Percentiles rank a stretch among this genome's conserved stretches.
Conservation (phyloP, 805 yeast species). For the Myxozyma lipomycoides region DNA sequence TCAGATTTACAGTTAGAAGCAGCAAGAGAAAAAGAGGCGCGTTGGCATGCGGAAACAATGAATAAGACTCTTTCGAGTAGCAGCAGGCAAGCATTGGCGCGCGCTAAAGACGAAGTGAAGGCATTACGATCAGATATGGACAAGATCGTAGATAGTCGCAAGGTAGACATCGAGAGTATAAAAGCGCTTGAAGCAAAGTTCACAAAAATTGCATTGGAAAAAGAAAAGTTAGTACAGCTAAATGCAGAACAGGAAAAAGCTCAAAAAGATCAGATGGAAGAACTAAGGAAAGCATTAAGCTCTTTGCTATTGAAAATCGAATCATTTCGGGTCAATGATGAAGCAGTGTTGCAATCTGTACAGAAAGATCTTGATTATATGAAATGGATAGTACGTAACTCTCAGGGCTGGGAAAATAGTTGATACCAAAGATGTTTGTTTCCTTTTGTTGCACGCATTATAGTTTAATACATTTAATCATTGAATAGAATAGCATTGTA, state of each 20-base stretch:
- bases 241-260: constrained; percentile 2
- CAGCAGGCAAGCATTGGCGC: constrained; percentile 5
- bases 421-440: too few relatives aligned
- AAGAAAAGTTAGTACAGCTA: constrained; percentile 2
- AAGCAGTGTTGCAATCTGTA: constrained; percentile 4
- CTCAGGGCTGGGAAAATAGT: not conserved
- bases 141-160: constrained; percentile 4
- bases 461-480: too few relatives aligned
- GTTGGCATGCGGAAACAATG: constrained; percentile 17
- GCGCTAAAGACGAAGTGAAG: constrained; percentile 13
- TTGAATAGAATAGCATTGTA: too few relatives aligned
- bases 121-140: constrained; percentile 9
- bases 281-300: not conserved
- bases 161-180: constrained; percentile 6
- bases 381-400: constrained; percentile 16
- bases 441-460: too few relatives aligned
- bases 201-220: constrained; percentile 5
- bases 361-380: constrained; percentile 9
- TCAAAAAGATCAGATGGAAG: constrained; percentile 4
- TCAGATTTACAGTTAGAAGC: constrained; percentile 10
- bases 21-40: constrained; percentile 11
- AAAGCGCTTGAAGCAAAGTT: constrained; percentile 1
- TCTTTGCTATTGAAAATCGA: constrained; percentile 9
- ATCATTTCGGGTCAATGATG: constrained; percentile 4
- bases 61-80: constrained; percentile 14